Percentiles rank a stretch among this genome's conserved stretches.
Conservation (phyloP, 495 filamentous ascomycete genomes). For the Parmelia sp. region DNA sequence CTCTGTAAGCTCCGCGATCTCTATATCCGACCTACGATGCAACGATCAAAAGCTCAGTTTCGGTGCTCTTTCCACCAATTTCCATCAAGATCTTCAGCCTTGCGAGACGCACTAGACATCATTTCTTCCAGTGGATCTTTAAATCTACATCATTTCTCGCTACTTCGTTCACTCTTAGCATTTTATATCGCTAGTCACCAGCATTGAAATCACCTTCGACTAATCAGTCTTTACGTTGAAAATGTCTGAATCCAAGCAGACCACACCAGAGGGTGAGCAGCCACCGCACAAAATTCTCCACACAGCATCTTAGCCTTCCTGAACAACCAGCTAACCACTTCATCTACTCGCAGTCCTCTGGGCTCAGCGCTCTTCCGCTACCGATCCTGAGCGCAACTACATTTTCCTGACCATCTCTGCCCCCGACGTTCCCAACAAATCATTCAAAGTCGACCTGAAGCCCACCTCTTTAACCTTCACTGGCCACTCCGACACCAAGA, state of each 20-base stretch:
- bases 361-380: conserved; percentile 87
- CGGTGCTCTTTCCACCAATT: background rate
- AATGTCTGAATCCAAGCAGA: conserved; percentile 25
- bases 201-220: background rate
- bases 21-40: background rate
- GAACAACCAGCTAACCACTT: background rate
- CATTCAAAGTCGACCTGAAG: conserved; percentile 73
- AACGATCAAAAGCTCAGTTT: background rate
- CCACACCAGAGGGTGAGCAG: conserved; percentile 32
- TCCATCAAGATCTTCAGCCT: conserved; percentile 11
- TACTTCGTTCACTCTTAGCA: background rate
- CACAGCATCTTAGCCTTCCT: conserved; percentile 7
- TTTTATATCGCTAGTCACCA: background rate
- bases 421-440: conserved; percentile 63
- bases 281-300: conserved; percentile 1
- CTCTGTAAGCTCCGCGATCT: background rate
- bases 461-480: conserved; percentile 71
- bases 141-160: background rate
- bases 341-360: conserved; percentile 64
- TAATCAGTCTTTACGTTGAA: background rate
- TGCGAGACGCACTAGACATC: background rate
- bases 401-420: conserved; percentile 86
- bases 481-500: conserved; percentile 75
- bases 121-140: background rate
- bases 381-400: conserved; percentile 79